These are phyloP conservation scores for Bondarzewia mesenterica DNA, from an alignment of 1,284 basidiomycete genomes.

Conservation along the genomic window DNA sequence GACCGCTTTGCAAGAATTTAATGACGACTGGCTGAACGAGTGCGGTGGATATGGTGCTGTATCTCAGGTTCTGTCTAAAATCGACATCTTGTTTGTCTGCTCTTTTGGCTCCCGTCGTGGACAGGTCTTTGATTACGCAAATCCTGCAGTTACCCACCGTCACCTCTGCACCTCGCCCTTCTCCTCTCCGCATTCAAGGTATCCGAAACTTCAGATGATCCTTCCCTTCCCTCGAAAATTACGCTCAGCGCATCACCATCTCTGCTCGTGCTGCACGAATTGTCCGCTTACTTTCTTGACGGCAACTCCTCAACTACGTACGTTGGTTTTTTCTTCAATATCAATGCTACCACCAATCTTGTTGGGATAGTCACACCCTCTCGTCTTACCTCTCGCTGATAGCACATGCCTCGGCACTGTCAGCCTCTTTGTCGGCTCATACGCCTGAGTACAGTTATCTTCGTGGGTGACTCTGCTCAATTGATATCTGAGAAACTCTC, in stretches of 20 bases:
- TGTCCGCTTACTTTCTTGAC: constrained; percentile 48
- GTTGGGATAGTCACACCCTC: constrained; percentile 23
- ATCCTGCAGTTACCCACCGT: constrained; percentile 53
- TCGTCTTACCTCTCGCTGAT: constrained; percentile 43
- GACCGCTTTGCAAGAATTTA: constrained; percentile 34
- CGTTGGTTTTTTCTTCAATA: constrained; percentile 10
- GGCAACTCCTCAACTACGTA: constrained; percentile 21
- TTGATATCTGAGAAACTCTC: not conserved
- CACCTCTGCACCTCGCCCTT: constrained; percentile 46
- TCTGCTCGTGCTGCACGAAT: constrained; percentile 56
- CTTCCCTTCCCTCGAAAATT: constrained; percentile 26
- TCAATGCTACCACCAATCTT: not conserved
- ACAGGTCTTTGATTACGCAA: constrained; percentile 11
- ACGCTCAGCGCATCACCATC: constrained; percentile 38
- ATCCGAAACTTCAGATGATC: constrained; percentile 28
- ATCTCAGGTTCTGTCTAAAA: constrained; percentile 32
- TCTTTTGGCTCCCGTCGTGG: no score
- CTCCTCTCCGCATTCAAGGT: constrained; percentile 46
- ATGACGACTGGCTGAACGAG: constrained; percentile 47
- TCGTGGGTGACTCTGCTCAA: not conserved
- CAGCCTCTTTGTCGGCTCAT: constrained; percentile 24
- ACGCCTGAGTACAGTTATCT: constrained; percentile 12
- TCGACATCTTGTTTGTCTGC: constrained; percentile 46
- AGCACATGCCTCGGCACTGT: constrained; percentile 30
- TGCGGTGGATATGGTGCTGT: constrained; percentile 37